Conservation (phyloP, 2,329 filamentous ascomycete species). For the Trichophyton verrucosum region DNA sequence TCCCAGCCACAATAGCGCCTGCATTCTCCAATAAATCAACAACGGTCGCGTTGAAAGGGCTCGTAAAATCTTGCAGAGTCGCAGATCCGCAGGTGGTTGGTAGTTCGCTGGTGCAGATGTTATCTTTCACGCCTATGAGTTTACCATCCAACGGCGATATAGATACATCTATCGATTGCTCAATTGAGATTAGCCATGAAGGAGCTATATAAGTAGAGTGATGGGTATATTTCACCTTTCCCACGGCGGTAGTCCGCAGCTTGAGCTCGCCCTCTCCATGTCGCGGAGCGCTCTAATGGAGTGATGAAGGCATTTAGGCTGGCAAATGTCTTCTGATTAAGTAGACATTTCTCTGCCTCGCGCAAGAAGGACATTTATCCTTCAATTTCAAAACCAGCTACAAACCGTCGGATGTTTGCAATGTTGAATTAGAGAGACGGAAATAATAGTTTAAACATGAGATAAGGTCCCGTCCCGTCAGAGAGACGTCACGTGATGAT, state of each 20-base stretch:
- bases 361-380: constrained; percentile 34
- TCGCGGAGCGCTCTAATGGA: constrained; percentile 22
- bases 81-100: constrained; percentile 73
- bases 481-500: too few relatives aligned
- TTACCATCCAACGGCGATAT: constrained; percentile 32
- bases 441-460: too few relatives aligned
- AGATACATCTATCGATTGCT: constrained; percentile 18
- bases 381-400: not conserved
- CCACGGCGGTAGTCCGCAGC: constrained; percentile 28
- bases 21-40: constrained; percentile 52
- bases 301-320: constrained; percentile 33
- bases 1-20: constrained; percentile 56
- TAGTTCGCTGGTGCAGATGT: constrained; percentile 53
- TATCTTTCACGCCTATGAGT: constrained; percentile 61
- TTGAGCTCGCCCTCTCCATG: constrained; percentile 26
- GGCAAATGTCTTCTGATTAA: constrained; percentile 27
- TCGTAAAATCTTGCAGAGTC: constrained; percentile 57
- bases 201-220: not conserved
- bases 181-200: not conserved
- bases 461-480: too few relatives aligned
- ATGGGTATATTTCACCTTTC: constrained; percentile 17
- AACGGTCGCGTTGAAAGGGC: constrained; percentile 73
- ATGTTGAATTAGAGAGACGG: not conserved
- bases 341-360: constrained; percentile 33
- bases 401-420: not conserved